Evolutionary conservation across 768 basidiomycete genomes (phyloP), one percentile per base, ranked within the genome.

Genomic region (Leucocoprinus leucothites): DNA sequence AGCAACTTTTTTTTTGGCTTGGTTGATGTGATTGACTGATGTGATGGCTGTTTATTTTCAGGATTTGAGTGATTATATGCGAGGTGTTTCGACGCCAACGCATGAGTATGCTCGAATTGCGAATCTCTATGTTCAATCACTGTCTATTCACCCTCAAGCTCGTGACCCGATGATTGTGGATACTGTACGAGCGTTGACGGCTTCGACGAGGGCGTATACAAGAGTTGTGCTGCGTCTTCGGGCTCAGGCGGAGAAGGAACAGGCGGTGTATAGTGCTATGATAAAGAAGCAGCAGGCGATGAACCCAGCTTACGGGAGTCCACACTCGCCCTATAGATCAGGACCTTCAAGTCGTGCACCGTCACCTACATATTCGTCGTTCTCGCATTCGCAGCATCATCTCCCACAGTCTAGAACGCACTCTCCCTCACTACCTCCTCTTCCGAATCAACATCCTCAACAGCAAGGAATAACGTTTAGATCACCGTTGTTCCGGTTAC

Each of bases 51-150:
- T 38, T 28, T 57, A 51, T 14, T 45, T 14, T n/a, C 48, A 91
- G 87, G 91, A 94, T 67, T 75, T 94, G 38, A 81, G 81, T 62
- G 80, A 86, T 49, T 94, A 92, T 62, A 84, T 92, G 81, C 79
- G 84, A 44, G 89, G 89, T 2, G 86, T 92, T 3, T 85, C 84
- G 4, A 80, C 88, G 22, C 91, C 91, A 6, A 77, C 79, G 3
- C 85, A 92, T 58, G 82, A 87, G 58, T 92, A 88, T 60, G 77
- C 83, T 0, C 78, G 81, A 3, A 74, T 82, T 31, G 81, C 90
- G 1, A 73, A 72, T 4, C 66, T 77, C 24, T 84, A 84, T 59
- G 71, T 89, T 9, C 82, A 84, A 48, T 76, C 79, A 0, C 69
- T 78, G 22, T 61, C 57, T 1, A 58, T 76, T 8, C 80, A 75